Evolutionary conservation across 352 stramenopile genomes (phyloP).

Genomic region (Globisporangium nagaii): DNA sequence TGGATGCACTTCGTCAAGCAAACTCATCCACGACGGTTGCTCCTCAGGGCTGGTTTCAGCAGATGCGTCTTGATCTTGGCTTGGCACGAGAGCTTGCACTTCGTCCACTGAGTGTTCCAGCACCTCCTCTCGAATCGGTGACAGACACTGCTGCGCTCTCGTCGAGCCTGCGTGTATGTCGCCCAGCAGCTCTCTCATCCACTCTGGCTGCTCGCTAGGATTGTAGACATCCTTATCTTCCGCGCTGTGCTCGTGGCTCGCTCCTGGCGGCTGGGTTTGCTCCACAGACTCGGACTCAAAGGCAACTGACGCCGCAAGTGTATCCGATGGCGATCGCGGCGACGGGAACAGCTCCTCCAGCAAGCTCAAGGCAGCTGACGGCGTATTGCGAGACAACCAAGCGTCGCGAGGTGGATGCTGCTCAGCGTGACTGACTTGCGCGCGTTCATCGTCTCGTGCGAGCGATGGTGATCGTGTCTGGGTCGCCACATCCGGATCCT

Average conservation of each 20-base stretch:
- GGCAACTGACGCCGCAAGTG: neutral
- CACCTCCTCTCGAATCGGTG: neutral
- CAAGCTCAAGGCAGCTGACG: neutral
- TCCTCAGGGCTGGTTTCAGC: neutral
- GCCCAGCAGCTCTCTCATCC: neutral
- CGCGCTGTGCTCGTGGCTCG: neutral
- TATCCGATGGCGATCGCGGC: neutral
- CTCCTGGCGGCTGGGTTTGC: neutral
- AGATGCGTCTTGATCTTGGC: neutral
- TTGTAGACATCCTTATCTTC: neutral
- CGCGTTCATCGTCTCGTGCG: too few relatives aligned
- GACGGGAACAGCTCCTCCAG: conserved; percentile 5
- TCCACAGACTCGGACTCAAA: neutral
- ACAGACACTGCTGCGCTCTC: neutral
- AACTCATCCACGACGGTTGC: neutral
- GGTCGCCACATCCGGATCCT: neutral
- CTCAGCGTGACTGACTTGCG: neutral
- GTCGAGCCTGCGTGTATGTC: neutral
- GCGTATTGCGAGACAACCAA: neutral
- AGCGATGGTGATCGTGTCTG: neutral
- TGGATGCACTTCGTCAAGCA: neutral
- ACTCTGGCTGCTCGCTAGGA: neutral
- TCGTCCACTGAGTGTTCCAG: neutral
- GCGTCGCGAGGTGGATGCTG: neutral
- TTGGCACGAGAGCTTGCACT: neutral